Evolutionary conservation across 2,329 filamentous ascomycete genomes (phyloP), one percentile per base, ranked within the genome.

Genomic region (Calonectria hongkongensis): DNA sequence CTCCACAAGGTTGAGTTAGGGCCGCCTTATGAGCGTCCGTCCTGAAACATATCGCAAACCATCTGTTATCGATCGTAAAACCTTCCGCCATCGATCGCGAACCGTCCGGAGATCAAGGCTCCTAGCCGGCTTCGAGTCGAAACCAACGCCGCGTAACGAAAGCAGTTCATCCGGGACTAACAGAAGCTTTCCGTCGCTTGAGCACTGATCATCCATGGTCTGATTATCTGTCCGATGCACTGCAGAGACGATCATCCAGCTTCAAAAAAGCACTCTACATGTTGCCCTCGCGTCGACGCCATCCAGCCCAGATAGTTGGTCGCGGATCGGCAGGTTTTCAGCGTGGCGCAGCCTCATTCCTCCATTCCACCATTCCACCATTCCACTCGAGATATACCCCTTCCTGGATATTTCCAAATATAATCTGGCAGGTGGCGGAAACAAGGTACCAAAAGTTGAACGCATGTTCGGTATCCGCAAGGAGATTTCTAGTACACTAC

Each of bases 31-130:
- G 70, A 48, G 41, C 65, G 65, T 43, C 58, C 43, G 47, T 48
- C 68, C 70, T 72, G 70, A 72, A 72, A 72, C 70, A 30, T 48
- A 72, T 68, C 70, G 58, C 41, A 68, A 65, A 72, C 65, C 70
- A 60, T 58, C 70, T 62, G 54, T 43, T 56, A 72, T 72, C 70
- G 70, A 72, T 72, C 70, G 70, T 68, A 68, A 60, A 72, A 64
- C 47, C 48, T 43, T 67, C 65, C 58, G 30, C 70, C 58, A 68
- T 68, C 70, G 70, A 72, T 72, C 70, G 65, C 50, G 41, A 58
- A 68, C 47, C n/a, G 41, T 72, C 65, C 63, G 39, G 30, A 72
- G 70, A 72, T 72, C 56, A 68, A 68, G 39, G 45, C 56, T 48
- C 30, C 47, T 48, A 39, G 18, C 58, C 48, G 28, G 39, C 47